These are phyloP conservation scores for Sphagnum tenellum DNA, from an alignment of 225 moss, liverwort and hornwort genomes.

Conservation along the genomic window DNA sequence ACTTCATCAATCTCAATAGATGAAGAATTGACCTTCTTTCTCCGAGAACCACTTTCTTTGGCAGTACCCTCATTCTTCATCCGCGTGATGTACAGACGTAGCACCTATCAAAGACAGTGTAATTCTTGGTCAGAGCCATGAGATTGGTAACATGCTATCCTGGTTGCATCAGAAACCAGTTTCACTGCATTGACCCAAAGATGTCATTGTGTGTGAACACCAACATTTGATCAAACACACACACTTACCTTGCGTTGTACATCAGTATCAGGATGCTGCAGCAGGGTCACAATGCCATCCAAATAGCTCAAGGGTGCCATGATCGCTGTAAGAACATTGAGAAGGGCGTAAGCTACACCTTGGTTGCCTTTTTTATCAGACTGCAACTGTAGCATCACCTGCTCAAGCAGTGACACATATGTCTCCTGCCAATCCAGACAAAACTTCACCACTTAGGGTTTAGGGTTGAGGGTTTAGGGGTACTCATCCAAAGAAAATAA, in stretches of 20 bases:
- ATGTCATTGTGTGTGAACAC: no score
- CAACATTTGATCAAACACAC: no score
- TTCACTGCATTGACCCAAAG: no score
- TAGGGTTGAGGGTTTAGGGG: no score
- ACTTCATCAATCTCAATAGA: conserved; percentile 6
- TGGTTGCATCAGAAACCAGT: no score
- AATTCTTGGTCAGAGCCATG: no score
- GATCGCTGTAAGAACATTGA: conserved; percentile 60
- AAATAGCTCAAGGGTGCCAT: conserved; percentile 63
- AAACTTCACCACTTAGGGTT: no score
- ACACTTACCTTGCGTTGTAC: conserved; percentile 62
- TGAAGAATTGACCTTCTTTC: conserved; percentile 23
- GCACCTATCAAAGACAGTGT: conserved; percentile 29
- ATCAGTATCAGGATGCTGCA: conserved; percentile 53
- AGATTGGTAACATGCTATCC: no score
- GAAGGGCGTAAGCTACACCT: conserved; percentile 39
- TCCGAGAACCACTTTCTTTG: conserved; percentile 18
- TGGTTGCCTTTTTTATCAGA: conserved; percentile 40
- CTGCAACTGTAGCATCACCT: conserved; percentile 74
- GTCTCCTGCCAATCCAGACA: conserved; percentile 36
- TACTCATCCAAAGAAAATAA: no score
- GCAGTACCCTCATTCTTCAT: conserved; percentile 50
- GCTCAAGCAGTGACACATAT: conserved; percentile 67
- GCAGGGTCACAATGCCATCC: conserved; percentile 65
- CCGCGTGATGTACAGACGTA: conserved; percentile 61